Evolutionary conservation across 192 early-diverging fungal species (phyloP), one percentile per base, ranked within the genome.

Genomic region (Entophlyctis helioformis): DNA sequence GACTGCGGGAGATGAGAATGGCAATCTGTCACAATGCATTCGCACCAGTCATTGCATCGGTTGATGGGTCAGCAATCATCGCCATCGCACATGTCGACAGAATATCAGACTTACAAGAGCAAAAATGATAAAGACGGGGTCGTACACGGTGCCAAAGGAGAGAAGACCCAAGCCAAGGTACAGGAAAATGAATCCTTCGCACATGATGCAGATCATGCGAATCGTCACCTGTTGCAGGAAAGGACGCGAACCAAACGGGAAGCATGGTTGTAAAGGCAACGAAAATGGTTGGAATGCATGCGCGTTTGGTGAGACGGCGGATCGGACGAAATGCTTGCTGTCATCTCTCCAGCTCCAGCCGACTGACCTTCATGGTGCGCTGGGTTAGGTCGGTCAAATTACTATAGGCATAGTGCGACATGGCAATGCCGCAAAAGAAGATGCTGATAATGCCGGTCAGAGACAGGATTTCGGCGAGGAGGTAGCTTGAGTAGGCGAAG

Each of bases 381-480:
- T 46, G 39, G 4, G 69, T 60, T 20, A 45, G 35, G 25, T 62
- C 53, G 23, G 56, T 51, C 44, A 78, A 36, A 45, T 74, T 78
- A 27, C 50, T 50, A 23, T 62, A 50, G 10, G 72, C 67, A 46
- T 74, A 78, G 55, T 78, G 72, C 33, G 72, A 61, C 64, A 78
- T 75, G 7, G 59, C 65, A 44, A 78, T 68, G 6, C 75, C 75
- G 36, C 62, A 61, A 37, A 78, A 75, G 47, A 78, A 78, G 16
- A 78, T 68, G 39, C 59, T 61, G 43, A 78, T 78, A 44, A 78
- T 78, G 4, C 75, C 75, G 32, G 75, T 78, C 42, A 78, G 51
- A 19, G 11, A 21, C 0, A 71, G 28, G 24, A 78, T 44, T 46
- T 78, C 75, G 45, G 72, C 71, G 38, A 74, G 26, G 46, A 78